A percentile compares a stretch with the other conserved stretches of the same genome.
phyloP scores from a whole-genome alignment of 139 green algal genomes.

The Pleodorina starrii region DNA sequence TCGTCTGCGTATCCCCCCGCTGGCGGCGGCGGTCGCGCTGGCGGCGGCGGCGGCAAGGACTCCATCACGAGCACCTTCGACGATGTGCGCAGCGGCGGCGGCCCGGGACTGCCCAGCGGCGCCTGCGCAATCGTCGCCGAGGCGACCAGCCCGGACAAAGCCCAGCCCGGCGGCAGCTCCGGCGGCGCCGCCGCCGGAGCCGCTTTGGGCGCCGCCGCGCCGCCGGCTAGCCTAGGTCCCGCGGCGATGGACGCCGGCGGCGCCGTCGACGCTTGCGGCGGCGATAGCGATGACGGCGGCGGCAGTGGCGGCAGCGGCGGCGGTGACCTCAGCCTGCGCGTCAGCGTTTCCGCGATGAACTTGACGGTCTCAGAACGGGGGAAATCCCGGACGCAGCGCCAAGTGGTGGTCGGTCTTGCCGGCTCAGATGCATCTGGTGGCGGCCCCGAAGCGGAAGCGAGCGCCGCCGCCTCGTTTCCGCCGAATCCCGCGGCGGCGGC shows the following conservation, averaged over 20 bases:
- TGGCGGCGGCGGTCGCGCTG: background rate
- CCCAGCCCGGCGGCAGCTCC: background rate
- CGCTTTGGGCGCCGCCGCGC: background rate
- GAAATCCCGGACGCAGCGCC: background rate
- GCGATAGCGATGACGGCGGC: background rate
- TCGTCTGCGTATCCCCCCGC: background rate
- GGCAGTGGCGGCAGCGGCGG: background rate
- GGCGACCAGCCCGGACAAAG: background rate
- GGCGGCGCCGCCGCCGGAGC: background rate
- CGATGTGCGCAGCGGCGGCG: background rate
- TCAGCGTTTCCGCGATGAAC: background rate
- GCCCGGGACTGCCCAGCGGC: background rate
- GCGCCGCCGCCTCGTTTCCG: background rate
- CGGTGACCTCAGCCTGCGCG: background rate
- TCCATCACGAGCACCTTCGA: background rate
- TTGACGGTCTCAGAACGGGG: background rate
- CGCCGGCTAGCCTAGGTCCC: background rate
- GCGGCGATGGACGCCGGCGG: too few relatives aligned
- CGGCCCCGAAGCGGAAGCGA: background rate
- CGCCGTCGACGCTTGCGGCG: background rate
- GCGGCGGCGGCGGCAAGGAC: background rate
- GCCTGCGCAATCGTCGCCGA: background rate
- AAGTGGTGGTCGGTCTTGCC: too few relatives aligned
- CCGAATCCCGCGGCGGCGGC: background rate
- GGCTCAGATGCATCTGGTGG: too few relatives aligned